phyloP scores from a whole-genome alignment of 1,284 basidiomycete species.

The Ceratobasidium theobromae region DNA sequence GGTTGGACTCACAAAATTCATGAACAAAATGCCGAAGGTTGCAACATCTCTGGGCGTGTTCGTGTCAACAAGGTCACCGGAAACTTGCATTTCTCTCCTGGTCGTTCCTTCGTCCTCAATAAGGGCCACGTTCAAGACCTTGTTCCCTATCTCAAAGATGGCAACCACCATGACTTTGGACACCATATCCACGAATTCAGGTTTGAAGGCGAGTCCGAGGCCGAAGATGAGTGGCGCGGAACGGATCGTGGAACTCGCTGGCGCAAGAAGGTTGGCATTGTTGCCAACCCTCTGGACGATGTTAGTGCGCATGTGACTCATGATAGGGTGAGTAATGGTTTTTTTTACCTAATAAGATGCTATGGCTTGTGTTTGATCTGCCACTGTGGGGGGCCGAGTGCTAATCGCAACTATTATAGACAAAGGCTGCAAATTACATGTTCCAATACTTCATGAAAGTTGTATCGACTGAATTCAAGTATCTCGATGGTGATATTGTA shows the following conservation, averaged over 20 bases:
- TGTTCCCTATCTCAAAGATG: slow-evolving; percentile 90
- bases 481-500: slow-evolving; percentile 72
- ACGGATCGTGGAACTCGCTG: slow-evolving; percentile 57
- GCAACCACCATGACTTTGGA: slow-evolving; percentile 90
- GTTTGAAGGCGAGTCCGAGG: slow-evolving; percentile 84
- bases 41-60: slow-evolving; percentile 87
- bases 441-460: slow-evolving; percentile 99
- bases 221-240: slow-evolving; percentile 47
- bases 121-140: slow-evolving; percentile 86
- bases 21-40: slow-evolving; percentile 92
- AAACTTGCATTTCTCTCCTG: slow-evolving; percentile 86
- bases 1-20: slow-evolving; percentile 94
- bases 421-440: slow-evolving; percentile 76
- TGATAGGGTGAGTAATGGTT: background rate
- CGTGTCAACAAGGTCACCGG: slow-evolving; percentile 97
- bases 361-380: background rate
- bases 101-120: slow-evolving; percentile 89
- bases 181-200: slow-evolving; percentile 82
- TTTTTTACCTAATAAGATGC: background rate
- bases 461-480: slow-evolving; percentile 87
- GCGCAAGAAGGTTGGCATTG: slow-evolving; percentile 74
- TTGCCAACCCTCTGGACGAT: slow-evolving; percentile 78
- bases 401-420: slow-evolving; percentile 51
- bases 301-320: slow-evolving; percentile 60
- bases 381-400: too few species aligned